phyloP scores from a whole-genome alignment of 1,284 basidiomycete genomes.

The Kwoniella shivajii region DNA sequence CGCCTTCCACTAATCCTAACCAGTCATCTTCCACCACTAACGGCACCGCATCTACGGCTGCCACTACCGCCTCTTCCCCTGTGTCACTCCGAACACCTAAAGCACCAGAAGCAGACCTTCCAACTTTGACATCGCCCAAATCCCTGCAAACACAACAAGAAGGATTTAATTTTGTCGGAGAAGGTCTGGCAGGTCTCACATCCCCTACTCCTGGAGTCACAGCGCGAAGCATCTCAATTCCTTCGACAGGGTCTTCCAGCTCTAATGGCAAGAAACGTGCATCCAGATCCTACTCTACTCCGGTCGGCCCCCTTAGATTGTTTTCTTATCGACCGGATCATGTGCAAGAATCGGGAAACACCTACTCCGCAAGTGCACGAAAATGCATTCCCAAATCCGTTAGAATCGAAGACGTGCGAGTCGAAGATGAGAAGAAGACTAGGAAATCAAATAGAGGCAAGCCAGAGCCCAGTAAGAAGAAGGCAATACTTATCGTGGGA shows the following conservation, averaged over 20 bases:
- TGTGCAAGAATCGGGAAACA: slow-evolving; percentile 13
- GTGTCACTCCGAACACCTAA: slow-evolving; percentile 20
- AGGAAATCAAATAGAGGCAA: slow-evolving; percentile 11
- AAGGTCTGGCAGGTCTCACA: slow-evolving; percentile 9
- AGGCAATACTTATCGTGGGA: slow-evolving; percentile 23
- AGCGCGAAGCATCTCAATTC: neutral
- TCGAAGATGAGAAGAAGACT: neutral
- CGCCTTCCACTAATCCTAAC: slow-evolving; percentile 14
- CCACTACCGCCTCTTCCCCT: slow-evolving; percentile 11
- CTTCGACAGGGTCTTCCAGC: neutral
- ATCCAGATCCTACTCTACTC: neutral
- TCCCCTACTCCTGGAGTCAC: neutral
- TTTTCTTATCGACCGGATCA: slow-evolving; percentile 20
- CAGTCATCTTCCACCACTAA: slow-evolving; percentile 19
- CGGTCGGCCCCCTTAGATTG: slow-evolving; percentile 16
- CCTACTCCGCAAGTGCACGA: slow-evolving; percentile 20
- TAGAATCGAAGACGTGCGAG: slow-evolving; percentile 14
- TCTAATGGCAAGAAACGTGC: neutral
- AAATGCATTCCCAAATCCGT: slow-evolving; percentile 18
- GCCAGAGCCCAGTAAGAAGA: slow-evolving; percentile 21
- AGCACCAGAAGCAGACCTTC: slow-evolving; percentile 4
- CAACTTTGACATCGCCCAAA: slow-evolving; percentile 5
- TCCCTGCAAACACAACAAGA: neutral
- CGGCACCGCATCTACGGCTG: slow-evolving; percentile 4
- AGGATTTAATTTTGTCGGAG: slow-evolving; percentile 14